These are phyloP conservation scores for Quercus dentata DNA, from an alignment of 306 rosid genomes.

Conservation along the genomic window DNA sequence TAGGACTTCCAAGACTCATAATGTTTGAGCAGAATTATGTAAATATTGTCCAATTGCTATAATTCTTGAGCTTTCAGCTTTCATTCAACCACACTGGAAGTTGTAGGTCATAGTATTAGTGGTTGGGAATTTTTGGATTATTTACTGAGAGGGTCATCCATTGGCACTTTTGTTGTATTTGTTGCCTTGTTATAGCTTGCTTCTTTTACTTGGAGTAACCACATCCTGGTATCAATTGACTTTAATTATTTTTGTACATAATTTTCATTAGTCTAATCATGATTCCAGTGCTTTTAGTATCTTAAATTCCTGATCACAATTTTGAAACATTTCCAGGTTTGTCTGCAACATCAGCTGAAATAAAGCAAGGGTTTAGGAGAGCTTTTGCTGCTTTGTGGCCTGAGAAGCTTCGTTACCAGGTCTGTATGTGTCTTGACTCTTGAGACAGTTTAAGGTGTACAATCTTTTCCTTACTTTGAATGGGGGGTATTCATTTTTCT, in stretches of 20 bases:
- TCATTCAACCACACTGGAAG: background rate
- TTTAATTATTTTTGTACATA: background rate
- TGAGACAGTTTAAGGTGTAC: background rate
- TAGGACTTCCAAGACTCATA: background rate
- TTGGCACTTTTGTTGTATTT: background rate
- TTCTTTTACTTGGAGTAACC: background rate
- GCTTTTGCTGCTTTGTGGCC: slow-evolving; percentile 89
- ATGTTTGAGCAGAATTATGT: background rate
- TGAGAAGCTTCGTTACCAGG: slow-evolving; percentile 88
- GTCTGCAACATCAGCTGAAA: slow-evolving; percentile 58
- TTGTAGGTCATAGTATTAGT: background rate
- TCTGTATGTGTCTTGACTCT: slow-evolving; percentile 17
- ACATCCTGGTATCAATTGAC: background rate
- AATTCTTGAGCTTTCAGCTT: background rate
- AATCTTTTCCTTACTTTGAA: background rate
- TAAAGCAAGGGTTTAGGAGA: slow-evolving; percentile 83
- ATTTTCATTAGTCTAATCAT: background rate
- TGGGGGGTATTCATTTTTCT: background rate
- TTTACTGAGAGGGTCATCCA: background rate
- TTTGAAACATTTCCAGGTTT: slow-evolving; percentile 44
- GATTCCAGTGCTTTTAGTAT: background rate
- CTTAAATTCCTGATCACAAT: background rate
- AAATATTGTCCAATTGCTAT: background rate
- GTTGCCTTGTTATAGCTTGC: background rate
- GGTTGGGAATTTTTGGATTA: background rate